These are phyloP conservation scores for Fusarium sp. DNA, from an alignment of 2,329 filamentous ascomycete genomes.

Conservation along the genomic window DNA sequence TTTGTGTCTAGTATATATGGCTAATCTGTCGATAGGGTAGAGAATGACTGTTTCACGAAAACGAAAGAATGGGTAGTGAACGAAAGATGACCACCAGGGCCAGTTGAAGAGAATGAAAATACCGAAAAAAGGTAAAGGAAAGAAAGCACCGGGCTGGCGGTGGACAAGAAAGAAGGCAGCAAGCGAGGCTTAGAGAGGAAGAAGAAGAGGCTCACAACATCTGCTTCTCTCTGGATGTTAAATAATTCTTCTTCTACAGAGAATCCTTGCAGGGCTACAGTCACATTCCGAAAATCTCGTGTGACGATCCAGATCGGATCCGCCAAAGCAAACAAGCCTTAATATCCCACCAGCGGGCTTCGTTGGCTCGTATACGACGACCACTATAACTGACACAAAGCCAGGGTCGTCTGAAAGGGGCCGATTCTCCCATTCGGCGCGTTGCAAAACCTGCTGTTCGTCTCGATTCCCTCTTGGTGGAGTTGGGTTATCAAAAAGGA, in stretches of 20 bases:
- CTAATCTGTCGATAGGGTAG: neutral
- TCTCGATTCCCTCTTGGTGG: constrained; percentile 7
- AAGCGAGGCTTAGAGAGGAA: constrained; percentile 15
- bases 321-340: constrained; percentile 18
- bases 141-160: constrained; percentile 29
- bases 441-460: neutral
- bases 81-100: constrained; percentile 38
- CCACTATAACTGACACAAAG: neutral
- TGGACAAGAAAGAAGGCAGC: constrained; percentile 21
- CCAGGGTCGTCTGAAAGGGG: constrained; percentile 3
- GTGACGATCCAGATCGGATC: neutral
- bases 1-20: neutral
- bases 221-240: constrained; percentile 1
- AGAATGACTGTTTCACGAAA: constrained; percentile 7
- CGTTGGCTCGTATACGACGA: neutral
- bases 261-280: neutral
- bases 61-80: constrained; percentile 21
- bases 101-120: constrained; percentile 23
- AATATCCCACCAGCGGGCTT: constrained; percentile 20
- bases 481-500: constrained; percentile 7
- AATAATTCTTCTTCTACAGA: neutral
- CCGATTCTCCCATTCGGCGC: constrained; percentile 9
- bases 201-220: neutral
- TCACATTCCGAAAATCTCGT: neutral
- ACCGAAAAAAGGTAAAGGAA: constrained; percentile 26